Base-by-base conservation (phyloP, 192 early-diverging fungal species). In the Entomortierella chlamydospora region DNA sequence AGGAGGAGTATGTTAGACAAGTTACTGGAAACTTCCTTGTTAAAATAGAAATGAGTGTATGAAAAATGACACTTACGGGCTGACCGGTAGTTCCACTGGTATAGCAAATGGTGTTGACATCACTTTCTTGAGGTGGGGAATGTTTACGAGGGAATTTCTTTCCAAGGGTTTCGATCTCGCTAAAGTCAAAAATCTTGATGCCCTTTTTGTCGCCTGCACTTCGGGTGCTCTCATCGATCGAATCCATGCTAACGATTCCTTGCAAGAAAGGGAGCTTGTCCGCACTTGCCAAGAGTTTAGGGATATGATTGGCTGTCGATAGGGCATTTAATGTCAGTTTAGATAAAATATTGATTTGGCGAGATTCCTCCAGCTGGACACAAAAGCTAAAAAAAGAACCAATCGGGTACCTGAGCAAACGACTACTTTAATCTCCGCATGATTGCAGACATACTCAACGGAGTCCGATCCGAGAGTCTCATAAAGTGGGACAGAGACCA, bases 31-130 rank as follows among this genome's bases (percentile, higher is more conserved):
- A 37, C 10, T 37, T 37, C 34, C 49, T 30, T 23, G 6, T 17
- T n/a, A 11, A 18, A 34, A 47, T 54, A 43, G 18, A 28, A 57
- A 29, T 18, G 4, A 22, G 34, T 7, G 10, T 37, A 4, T 37
- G 5, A 37, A 7, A 10, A 37, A 7, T 37, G 34, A 22, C 10
- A 70, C 70, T 0, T 64, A 93, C 93, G 43, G 94, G 93, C 52
- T 85, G 81, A 41, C 94, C 95, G 15, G 94, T 97, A 13, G 95
- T 95, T 13, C 95, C 95, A 26, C 92, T 92, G n/a, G 94, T 94
- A 81, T 93, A 96, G 84, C 89, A 92, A 55, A 93, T 70, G 43
- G 87, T 87, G 34, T 87, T 82, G 41, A 95, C 49, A 80, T 96
- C 93, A 22, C 87, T 82, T 7, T 88, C 57, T 42, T 83, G 70